These are phyloP conservation scores for Suhomyces bribrorum DNA, from an alignment of 1,139 yeast species.

Conservation along the genomic window DNA sequence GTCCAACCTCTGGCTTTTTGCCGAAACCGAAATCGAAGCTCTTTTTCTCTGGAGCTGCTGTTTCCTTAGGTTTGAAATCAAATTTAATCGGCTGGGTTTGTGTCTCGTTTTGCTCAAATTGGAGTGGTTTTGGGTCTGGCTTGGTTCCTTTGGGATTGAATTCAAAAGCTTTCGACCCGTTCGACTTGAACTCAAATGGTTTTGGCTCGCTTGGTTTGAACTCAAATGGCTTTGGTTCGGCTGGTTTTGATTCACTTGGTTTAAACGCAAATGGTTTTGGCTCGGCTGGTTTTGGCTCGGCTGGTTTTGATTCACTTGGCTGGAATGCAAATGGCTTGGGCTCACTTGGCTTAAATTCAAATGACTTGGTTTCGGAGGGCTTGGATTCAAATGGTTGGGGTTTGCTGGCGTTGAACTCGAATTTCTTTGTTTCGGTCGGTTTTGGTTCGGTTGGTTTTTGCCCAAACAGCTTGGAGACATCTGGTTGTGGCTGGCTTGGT, in stretches of 20 bases:
- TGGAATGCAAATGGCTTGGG: background rate
- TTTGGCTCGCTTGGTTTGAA: background rate
- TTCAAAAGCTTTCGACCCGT: background rate
- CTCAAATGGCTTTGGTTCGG: background rate
- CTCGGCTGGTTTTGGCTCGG: background rate
- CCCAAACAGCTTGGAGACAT: no score
- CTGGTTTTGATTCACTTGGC: no score
- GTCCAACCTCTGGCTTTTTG: background rate
- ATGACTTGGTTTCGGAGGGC: background rate
- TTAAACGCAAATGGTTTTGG: background rate
- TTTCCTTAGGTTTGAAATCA: background rate
- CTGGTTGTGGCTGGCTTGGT: no score
- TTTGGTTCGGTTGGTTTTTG: background rate
- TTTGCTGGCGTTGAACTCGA: background rate
- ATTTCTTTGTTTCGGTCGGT: background rate
- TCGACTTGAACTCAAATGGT: background rate
- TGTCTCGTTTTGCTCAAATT: background rate
- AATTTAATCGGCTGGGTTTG: background rate
- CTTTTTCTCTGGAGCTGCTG: slow-evolving; percentile 7
- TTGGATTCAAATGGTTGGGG: background rate
- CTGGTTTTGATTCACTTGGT: background rate
- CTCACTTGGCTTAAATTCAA: background rate
- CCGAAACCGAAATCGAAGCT: slow-evolving; percentile 8
- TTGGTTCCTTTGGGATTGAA: no score
- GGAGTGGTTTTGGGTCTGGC: background rate